These are phyloP conservation scores for Calonectria henricotiae DNA, from an alignment of 2,329 filamentous ascomycete species.

Conservation along the genomic window DNA sequence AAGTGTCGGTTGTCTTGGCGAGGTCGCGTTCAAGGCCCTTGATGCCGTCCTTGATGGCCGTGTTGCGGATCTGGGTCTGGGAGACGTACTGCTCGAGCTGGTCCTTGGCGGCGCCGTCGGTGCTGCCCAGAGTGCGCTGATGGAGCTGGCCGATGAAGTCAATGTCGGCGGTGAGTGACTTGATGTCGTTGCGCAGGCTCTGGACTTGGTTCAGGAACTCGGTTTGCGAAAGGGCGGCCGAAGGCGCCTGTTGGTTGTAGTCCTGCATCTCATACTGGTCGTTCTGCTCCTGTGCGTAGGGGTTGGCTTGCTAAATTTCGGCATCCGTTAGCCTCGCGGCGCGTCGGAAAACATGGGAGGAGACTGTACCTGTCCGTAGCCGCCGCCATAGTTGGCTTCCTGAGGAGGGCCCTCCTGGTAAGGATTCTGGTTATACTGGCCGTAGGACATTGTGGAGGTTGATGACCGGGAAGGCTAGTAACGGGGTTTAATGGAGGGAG, in stretches of 20 bases:
- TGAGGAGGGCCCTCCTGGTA: conserved; percentile 71
- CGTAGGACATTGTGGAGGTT: conserved; percentile 71
- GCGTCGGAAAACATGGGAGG: conserved; percentile 33
- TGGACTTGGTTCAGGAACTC: conserved; percentile 81
- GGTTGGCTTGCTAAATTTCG: conserved; percentile 48
- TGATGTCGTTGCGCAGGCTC: conserved; percentile 78
- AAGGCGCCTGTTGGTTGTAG: conserved; percentile 61
- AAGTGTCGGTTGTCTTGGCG: conserved; percentile 73
- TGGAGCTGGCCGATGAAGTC: conserved; percentile 79
- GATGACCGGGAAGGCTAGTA: conserved; percentile 43
- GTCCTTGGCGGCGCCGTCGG: conserved; percentile 70
- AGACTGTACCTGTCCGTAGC: conserved; percentile 63
- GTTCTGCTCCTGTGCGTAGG: conserved; percentile 56
- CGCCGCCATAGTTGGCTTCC: conserved; percentile 64
- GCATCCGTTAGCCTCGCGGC: conserved; percentile 38
- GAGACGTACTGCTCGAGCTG: conserved; percentile 79
- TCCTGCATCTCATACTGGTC: conserved; percentile 72
- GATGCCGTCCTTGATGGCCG: conserved; percentile 85
- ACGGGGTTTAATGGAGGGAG: conserved; percentile 39
- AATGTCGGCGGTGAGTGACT: conserved; percentile 77
- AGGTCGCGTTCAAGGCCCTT: conserved; percentile 82
- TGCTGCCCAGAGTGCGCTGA: conserved; percentile 79
- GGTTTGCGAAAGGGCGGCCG: conserved; percentile 69
- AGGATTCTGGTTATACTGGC: conserved; percentile 76
- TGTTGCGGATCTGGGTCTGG: conserved; percentile 81